Conservation (phyloP, 768 basidiomycete genomes). For the Xerocomellus intermedius region DNA sequence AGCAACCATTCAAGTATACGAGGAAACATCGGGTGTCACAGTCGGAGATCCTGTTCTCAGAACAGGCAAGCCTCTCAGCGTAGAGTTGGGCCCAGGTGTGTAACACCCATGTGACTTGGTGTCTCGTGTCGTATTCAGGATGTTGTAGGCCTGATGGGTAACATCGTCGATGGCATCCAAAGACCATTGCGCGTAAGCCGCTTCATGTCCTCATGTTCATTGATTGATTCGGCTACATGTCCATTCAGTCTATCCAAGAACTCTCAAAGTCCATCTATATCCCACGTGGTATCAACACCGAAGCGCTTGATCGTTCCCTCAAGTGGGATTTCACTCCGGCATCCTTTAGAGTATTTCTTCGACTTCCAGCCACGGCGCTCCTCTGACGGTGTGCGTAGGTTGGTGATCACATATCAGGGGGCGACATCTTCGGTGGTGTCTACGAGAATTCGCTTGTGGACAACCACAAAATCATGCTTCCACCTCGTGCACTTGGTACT, state of each 20-base stretch:
- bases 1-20: conserved; percentile 98
- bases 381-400: conserved; percentile 46
- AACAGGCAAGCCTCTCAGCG: conserved; percentile 96
- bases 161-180: conserved; percentile 98
- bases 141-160: conserved; percentile 88
- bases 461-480: conserved; percentile 96
- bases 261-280: conserved; percentile 99
- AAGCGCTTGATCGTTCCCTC: conserved; percentile 82
- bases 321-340: conserved; percentile 95
- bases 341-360: conserved; percentile 60
- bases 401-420: conserved; percentile 96
- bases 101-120: neutral
- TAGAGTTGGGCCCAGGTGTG: conserved; percentile 94
- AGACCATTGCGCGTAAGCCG: conserved; percentile 77
- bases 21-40: conserved; percentile 98
- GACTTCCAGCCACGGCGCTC: neutral
- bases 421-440: conserved; percentile 92
- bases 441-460: conserved; percentile 97
- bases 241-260: conserved; percentile 80
- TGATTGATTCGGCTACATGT: conserved; percentile 3
- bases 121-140: conserved; percentile 2
- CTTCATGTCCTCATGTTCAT: neutral
- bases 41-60: conserved; percentile 97
- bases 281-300: conserved; percentile 97
- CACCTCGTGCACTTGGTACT: conserved; percentile 91